These are phyloP conservation scores for Nitzschia sp. DNA, from an alignment of 108 stramenopile species.

Conservation along the genomic window DNA sequence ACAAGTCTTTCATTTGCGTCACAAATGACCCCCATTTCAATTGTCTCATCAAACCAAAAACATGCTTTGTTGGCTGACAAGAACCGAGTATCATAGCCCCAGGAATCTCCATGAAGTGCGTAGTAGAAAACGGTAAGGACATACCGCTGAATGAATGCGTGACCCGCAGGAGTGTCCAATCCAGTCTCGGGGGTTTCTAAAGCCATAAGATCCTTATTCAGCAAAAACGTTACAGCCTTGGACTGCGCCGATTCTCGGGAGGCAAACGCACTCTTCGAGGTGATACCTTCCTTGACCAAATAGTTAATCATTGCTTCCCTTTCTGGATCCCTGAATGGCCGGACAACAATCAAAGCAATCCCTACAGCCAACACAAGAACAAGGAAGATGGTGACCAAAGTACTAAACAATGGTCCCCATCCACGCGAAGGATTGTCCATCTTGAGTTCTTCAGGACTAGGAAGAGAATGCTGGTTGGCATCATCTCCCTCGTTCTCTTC, in stretches of 20 bases:
- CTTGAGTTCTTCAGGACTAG: conserved; percentile 26
- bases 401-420: background rate
- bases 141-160: conserved; percentile 42
- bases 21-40: conserved; percentile 32
- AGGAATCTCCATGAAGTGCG: conserved; percentile 35
- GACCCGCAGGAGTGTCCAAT: conserved; percentile 20
- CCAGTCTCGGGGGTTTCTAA: conserved; percentile 7
- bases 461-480: conserved; percentile 17
- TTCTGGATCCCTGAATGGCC: background rate
- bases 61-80: conserved; percentile 29
- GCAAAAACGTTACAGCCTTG: conserved; percentile 25
- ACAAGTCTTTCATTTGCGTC: conserved; percentile 23
- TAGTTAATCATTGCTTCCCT: conserved; percentile 3
- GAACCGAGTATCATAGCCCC: conserved; percentile 33
- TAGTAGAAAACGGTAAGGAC: conserved; percentile 45
- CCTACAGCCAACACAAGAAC: conserved; percentile 9
- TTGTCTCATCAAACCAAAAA: conserved; percentile 33
- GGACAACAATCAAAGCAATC: conserved; percentile 16
- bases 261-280: background rate
- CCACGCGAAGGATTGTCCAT: background rate
- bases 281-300: conserved; percentile 8
- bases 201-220: conserved; percentile 3
- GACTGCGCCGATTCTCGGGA: conserved; percentile 7
- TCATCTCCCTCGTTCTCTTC: background rate
- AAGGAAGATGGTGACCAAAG: conserved; percentile 7